Percentiles rank a stretch among this genome's conserved stretches.
Conservation (phyloP, 108 stramenopile genomes). For the Nitzschia putrida region DNA sequence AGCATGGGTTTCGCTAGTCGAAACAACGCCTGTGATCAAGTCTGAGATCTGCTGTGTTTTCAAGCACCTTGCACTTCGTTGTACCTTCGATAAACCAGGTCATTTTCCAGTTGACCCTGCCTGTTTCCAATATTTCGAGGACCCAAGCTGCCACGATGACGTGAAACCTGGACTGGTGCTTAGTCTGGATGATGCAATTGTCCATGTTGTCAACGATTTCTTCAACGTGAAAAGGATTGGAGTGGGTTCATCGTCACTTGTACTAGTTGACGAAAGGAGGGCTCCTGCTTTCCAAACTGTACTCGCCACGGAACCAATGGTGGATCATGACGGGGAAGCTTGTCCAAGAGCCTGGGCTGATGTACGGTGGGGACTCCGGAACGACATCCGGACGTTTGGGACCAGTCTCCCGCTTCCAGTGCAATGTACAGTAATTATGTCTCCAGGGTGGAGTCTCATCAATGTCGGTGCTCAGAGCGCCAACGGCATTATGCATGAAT, state of each 20-base stretch:
- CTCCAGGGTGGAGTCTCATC: constrained; percentile 69
- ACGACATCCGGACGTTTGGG: constrained; percentile 49
- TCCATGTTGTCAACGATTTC: constrained; percentile 50
- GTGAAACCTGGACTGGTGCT: constrained; percentile 36
- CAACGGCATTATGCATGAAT: constrained; percentile 54
- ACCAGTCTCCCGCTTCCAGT: constrained; percentile 55
- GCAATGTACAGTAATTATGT: constrained; percentile 71
- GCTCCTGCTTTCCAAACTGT: constrained; percentile 13
- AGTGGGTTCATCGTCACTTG: constrained; percentile 41
- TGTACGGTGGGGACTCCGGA: constrained; percentile 66
- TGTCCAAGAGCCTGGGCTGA: constrained; percentile 48
- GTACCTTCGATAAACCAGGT: constrained; percentile 58
- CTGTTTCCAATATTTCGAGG: constrained; percentile 40
- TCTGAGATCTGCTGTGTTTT: constrained; percentile 58
- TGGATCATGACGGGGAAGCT: background rate
- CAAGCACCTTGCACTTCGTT: constrained; percentile 48
- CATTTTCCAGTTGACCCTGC: constrained; percentile 45
- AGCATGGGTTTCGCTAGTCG: constrained; percentile 49
- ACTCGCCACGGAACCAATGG: constrained; percentile 2
- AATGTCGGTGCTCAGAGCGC: constrained; percentile 72
- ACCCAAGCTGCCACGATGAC: constrained; percentile 32
- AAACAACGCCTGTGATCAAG: constrained; percentile 15
- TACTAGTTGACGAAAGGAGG: constrained; percentile 50
- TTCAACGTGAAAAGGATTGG: constrained; percentile 33
- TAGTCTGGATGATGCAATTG: constrained; percentile 34